Evolutionary conservation across 192 early-diverging fungal species (phyloP).

Genomic region (Chytriomyces sp.): DNA sequence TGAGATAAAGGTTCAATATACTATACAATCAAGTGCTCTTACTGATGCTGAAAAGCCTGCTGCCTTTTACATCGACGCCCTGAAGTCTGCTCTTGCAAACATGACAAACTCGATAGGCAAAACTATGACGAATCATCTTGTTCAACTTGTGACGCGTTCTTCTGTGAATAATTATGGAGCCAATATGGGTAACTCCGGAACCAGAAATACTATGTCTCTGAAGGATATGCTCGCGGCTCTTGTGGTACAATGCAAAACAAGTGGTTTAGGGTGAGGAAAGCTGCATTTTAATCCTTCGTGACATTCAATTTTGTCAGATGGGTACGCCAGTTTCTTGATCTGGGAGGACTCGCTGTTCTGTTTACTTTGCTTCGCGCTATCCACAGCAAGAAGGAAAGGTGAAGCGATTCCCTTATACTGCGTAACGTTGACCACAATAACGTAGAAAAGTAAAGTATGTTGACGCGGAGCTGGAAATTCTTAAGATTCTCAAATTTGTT

Average conservation of each 20-base stretch:
- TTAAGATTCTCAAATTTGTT: conserved; percentile 47
- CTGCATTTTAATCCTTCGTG: background rate
- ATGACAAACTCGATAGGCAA: conserved; percentile 22
- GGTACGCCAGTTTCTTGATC: conserved; percentile 44
- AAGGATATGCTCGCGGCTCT: conserved; percentile 41
- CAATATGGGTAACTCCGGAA: background rate
- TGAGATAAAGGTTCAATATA: conserved; percentile 1
- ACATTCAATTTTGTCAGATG: conserved; percentile 31
- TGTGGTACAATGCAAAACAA: conserved; percentile 37
- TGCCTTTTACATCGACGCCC: conserved; percentile 40
- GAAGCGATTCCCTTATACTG: background rate
- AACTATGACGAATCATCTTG: conserved; percentile 35
- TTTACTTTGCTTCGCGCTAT: conserved; percentile 41
- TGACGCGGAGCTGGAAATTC: conserved; percentile 46
- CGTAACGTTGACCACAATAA: background rate
- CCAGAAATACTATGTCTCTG: conserved; percentile 15
- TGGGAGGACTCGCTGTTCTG: conserved; percentile 40
- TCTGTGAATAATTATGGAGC: conserved; percentile 9
- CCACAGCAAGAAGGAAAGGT: conserved; percentile 46
- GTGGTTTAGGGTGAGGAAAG: conserved; percentile 24
- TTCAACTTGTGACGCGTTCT: conserved; percentile 36
- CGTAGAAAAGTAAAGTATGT: conserved; percentile 46
- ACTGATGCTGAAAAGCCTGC: conserved; percentile 36
- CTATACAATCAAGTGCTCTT: background rate
- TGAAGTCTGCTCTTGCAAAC: conserved; percentile 18